Conservation (phyloP, 148 eudicot genomes). For the Nyssa sinensis region DNA sequence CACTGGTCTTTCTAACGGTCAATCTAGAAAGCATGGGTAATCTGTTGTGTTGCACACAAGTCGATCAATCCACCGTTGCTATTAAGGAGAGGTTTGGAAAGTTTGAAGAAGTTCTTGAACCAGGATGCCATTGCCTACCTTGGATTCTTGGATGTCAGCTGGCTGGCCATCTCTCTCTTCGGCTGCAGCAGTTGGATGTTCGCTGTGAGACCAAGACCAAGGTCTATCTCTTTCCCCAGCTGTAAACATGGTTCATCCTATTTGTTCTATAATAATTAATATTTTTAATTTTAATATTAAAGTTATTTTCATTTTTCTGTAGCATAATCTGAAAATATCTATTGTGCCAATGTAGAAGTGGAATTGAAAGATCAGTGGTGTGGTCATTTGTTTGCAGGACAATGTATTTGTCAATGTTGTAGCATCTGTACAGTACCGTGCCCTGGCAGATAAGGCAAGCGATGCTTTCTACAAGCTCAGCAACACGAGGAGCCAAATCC, state of each 20-base stretch:
- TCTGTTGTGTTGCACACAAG: constrained; percentile 38
- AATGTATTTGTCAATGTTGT: constrained; percentile 66
- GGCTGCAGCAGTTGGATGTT: constrained; percentile 45
- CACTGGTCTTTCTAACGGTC: not conserved
- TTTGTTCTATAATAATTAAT: not conserved
- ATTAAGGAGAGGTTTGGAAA: constrained; percentile 52
- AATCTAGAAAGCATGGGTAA: constrained; percentile 26
- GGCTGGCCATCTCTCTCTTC: constrained; percentile 47
- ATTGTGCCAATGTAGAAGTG: no score
- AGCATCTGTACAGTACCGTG: constrained; percentile 60
- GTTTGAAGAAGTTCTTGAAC: constrained; percentile 44
- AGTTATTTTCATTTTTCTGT: not conserved
- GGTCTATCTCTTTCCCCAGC: constrained; percentile 20
- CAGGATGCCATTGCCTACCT: constrained; percentile 58
- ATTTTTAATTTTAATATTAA: not conserved
- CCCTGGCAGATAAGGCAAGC: constrained; percentile 50
- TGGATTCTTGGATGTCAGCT: constrained; percentile 45
- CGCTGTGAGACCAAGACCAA: constrained; percentile 51
- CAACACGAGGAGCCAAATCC: constrained; percentile 53
- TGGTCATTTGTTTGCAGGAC: constrained; percentile 34
- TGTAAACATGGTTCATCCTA: not conserved
- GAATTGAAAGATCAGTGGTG: not conserved
- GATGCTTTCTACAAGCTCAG: constrained; percentile 68
- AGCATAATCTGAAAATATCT: not conserved
- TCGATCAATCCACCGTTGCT: constrained; percentile 50